A percentile compares a stretch with the other conserved stretches of the same genome.
Evolutionary conservation across 331 rosid genomes (phyloP).

Genomic region (Prunus yedoensis): DNA sequence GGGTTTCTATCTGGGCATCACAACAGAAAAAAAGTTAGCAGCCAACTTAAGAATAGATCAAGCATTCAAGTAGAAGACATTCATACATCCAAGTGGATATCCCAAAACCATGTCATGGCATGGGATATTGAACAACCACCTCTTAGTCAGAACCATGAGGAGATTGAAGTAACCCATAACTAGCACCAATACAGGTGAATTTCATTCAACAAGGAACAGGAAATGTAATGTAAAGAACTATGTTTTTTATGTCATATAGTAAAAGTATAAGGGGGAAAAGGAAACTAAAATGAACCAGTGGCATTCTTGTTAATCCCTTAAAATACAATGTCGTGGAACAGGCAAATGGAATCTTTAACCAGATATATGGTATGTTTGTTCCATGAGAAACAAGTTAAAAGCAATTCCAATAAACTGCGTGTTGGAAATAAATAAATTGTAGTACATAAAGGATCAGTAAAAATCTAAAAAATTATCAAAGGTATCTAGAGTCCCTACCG

Average conservation of each 20-base stretch:
- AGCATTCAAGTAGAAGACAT: background rate
- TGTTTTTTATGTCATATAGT: background rate
- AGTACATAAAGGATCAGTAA: background rate
- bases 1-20: slow-evolving; percentile 78
- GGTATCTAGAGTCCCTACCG: slow-evolving; percentile 50
- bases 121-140: slow-evolving; percentile 1
- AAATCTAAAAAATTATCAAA: slow-evolving; percentile 19
- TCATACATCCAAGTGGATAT: background rate
- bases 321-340: background rate
- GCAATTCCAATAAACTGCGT: background rate
- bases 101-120: background rate
- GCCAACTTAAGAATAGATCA: slow-evolving; percentile 11
- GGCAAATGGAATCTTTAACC: background rate
- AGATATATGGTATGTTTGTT: background rate
- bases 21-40: slow-evolving; percentile 18
- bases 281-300: background rate
- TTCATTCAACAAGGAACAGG: background rate
- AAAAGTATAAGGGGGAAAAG: background rate
- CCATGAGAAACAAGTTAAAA: background rate
- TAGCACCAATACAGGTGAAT: background rate
- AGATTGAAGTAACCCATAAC: background rate
- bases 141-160: background rate
- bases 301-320: background rate
- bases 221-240: background rate
- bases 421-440: background rate